These are phyloP conservation scores for Cyclaneusma minus DNA, from an alignment of 2,329 filamentous ascomycete species.

Conservation along the genomic window DNA sequence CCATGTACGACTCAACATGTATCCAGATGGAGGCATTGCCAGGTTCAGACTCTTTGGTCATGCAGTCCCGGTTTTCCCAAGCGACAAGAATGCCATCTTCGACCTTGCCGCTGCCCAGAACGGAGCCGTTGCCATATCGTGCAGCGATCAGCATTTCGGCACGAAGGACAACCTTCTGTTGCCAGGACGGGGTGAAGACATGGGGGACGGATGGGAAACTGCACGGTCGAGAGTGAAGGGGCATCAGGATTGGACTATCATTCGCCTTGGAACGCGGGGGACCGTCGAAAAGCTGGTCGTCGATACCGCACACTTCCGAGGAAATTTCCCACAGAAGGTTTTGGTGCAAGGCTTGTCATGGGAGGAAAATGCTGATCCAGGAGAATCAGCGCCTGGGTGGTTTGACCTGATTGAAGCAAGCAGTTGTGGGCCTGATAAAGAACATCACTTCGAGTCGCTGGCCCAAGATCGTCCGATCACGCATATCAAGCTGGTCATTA, in stretches of 20 bases:
- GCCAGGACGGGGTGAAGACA: conserved; percentile 64
- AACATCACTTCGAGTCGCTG: conserved; percentile 47
- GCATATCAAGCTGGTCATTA: conserved; percentile 60
- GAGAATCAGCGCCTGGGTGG: conserved; percentile 44
- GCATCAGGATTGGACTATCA: conserved; percentile 70
- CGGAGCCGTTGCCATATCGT: conserved; percentile 59
- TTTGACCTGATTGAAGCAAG: conserved; percentile 47
- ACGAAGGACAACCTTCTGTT: conserved; percentile 69
- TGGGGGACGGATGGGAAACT: conserved; percentile 84
- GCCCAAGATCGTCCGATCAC: conserved; percentile 48
- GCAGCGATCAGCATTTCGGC: conserved; percentile 75
- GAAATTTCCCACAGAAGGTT: conserved; percentile 69
- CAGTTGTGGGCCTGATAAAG: conserved; percentile 56
- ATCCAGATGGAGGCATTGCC: conserved; percentile 72
- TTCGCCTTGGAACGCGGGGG: conserved; percentile 53
- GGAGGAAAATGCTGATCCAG: conserved; percentile 36
- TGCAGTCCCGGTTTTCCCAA: conserved; percentile 61
- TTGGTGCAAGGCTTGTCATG: conserved; percentile 47
- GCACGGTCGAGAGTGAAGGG: conserved; percentile 54
- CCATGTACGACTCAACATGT: conserved; percentile 71
- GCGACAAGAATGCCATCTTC: conserved; percentile 46
- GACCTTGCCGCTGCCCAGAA: conserved; percentile 68
- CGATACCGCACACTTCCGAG: conserved; percentile 71
- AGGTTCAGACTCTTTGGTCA: conserved; percentile 64
- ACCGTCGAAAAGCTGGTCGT: conserved; percentile 52